Conservation (phyloP, 768 basidiomycete genomes). For the Podaxis mareebaensis region DNA sequence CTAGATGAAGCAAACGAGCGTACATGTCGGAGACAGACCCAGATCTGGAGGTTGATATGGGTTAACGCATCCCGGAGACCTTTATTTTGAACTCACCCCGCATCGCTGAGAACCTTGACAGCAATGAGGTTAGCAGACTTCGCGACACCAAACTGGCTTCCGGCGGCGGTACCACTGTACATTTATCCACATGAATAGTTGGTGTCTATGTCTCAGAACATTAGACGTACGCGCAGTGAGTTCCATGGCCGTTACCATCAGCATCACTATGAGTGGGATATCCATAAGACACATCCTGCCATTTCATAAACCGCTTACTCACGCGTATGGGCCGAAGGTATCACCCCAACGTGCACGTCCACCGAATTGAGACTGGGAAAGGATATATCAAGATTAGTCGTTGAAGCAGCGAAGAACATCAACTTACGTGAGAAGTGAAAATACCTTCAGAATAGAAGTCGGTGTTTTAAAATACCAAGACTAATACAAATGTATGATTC, state of each 20-base stretch:
- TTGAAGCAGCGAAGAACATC: not conserved
- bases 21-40: slow-evolving; percentile 14
- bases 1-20: not conserved
- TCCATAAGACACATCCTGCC: not conserved
- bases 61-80: not conserved
- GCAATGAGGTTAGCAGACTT: slow-evolving; percentile 36
- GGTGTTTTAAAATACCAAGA: not conserved
- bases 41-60: not conserved
- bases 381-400: not conserved
- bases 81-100: slow-evolving; percentile 22
- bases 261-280: slow-evolving; percentile 11
- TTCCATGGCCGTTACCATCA: slow-evolving; percentile 44
- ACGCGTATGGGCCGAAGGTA: slow-evolving; percentile 30
- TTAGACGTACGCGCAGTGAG: slow-evolving; percentile 28
- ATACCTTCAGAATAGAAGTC: slow-evolving; percentile 20
- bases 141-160: slow-evolving; percentile 26
- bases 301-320: not conserved
- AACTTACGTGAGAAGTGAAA: slow-evolving; percentile 21
- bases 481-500: not conserved
- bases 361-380: slow-evolving; percentile 28
- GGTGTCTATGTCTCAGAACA: not conserved
- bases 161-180: slow-evolving; percentile 26
- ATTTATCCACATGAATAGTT: not conserved
- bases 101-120: slow-evolving; percentile 40
- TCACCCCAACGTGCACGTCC: slow-evolving; percentile 41